Base-by-base conservation (phyloP, 2,329 filamentous ascomycete species). In the Capronia coronata region DNA sequence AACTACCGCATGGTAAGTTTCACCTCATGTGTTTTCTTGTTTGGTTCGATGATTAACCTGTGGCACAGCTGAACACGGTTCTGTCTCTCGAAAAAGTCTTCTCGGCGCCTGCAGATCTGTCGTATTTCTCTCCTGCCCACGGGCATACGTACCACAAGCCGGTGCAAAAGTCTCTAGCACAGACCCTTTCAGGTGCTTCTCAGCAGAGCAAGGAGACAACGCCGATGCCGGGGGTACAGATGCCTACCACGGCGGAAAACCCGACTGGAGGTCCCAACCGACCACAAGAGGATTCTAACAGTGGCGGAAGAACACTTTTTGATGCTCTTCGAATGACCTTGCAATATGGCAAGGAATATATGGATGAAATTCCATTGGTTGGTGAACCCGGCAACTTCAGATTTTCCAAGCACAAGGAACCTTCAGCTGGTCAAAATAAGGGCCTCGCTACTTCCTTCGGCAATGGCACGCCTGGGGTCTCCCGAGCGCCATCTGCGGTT, bases 331-430 rank as follows among this genome's bases (percentile, higher is more conserved):
- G 63, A 29, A 68, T 82, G 27, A 72, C 75, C 19, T 66, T 75
- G 10, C 67, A 67, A 6, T 81, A 77, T 60, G 76, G 73, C 11
- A 73, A 79, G 56, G 80, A 83, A 55, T 83, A 73, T 65, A 79
- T 79, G 69, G 80, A 84, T 62, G 79, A 83, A 59, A 80, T 76
- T 52, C 79, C 80, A 0, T 65, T 84, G 11, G 68, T 75, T 6
- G 80, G 80, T 41, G 80, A 83, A 61, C 80, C 81, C 0, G 80
- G 80, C 23, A 74, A 73, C 3, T 82, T 84, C 57, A 75, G 79
- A 46, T 72, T 82, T 55, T 71, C 72, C 5, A 71, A 68, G 45
- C 57, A 60, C 4, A 66, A 62, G 6, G 69, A 71, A 7, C 34
- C 43, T 29, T 13, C 49, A 19, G 22, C 39, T 25, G 29, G 46